Conservation (phyloP, 1,284 basidiomycete species). For the Inonotus obliquus region DNA sequence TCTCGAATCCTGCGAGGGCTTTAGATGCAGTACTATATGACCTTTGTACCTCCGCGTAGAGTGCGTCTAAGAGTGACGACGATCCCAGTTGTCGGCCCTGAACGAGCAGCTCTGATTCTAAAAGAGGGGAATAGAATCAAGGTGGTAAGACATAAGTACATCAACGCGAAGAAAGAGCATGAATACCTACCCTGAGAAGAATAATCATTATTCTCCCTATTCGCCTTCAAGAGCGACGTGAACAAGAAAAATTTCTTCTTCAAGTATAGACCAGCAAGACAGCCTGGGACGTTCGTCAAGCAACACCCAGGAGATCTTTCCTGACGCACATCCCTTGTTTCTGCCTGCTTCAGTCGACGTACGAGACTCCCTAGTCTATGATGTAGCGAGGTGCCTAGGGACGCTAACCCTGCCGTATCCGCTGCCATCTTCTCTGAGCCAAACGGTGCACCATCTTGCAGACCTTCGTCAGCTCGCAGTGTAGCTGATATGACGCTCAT, state of each 20-base stretch:
- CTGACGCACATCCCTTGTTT: neutral
- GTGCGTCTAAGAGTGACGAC: neutral
- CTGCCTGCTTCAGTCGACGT: neutral
- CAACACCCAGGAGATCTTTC: neutral
- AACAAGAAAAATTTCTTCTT: neutral
- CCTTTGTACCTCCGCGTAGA: neutral
- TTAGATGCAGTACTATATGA: neutral
- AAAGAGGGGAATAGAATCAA: neutral
- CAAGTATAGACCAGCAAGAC: neutral
- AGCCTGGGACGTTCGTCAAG: neutral
- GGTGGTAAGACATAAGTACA: neutral
- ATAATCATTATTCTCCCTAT: neutral
- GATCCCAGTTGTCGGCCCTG: neutral
- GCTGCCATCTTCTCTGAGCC: neutral
- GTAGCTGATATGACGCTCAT: neutral
- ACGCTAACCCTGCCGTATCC: neutral
- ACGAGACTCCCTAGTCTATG: neutral
- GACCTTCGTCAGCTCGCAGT: neutral
- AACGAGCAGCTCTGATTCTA: neutral
- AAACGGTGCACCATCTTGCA: neutral
- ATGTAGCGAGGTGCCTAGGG: neutral
- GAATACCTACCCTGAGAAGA: neutral
- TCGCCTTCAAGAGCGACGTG: neutral
- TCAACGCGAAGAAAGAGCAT: neutral
- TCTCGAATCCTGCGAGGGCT: conserved; percentile 1